These are phyloP conservation scores for Lithospermum erythrorhizon DNA, from an alignment of 257 asterid species.

Conservation along the genomic window DNA sequence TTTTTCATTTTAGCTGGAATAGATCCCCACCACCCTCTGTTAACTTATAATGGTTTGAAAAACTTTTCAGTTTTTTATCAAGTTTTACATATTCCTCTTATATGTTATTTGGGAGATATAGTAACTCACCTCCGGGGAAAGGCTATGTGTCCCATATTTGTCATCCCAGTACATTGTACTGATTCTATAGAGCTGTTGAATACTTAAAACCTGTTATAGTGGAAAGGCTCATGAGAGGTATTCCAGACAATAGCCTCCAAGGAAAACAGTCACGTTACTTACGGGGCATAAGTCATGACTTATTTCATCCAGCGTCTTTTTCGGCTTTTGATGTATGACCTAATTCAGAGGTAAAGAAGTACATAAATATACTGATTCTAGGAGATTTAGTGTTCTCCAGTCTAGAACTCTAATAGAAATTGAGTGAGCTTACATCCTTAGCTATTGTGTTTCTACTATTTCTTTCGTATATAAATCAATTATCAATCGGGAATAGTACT, in stretches of 20 bases:
- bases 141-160: slow-evolving; percentile 96
- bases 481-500: too few relatives aligned
- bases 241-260: background rate
- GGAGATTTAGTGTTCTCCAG: background rate
- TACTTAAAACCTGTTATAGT: slow-evolving; percentile 66
- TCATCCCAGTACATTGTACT: slow-evolving; percentile 99
- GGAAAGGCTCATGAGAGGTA: slow-evolving; percentile 8
- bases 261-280: slow-evolving; percentile 20
- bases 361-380: background rate
- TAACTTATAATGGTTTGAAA: too few relatives aligned
- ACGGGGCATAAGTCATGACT: slow-evolving; percentile 97
- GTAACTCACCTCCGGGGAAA: slow-evolving; percentile 71
- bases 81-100: too few relatives aligned
- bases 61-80: too few relatives aligned
- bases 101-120: background rate
- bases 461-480: too few relatives aligned
- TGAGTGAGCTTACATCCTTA: too few relatives aligned
- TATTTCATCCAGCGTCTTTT: slow-evolving; percentile 89
- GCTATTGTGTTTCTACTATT: too few relatives aligned
- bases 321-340: slow-evolving; percentile 99
- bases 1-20: too few relatives aligned
- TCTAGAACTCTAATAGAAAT: too few relatives aligned
- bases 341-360: slow-evolving; percentile 22
- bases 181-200: slow-evolving; percentile 97
- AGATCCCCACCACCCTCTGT: too few relatives aligned